Evolutionary conservation across 139 green algal species (phyloP), one percentile per base, ranked within the genome.

Genomic region (Bryopsis sp.): DNA sequence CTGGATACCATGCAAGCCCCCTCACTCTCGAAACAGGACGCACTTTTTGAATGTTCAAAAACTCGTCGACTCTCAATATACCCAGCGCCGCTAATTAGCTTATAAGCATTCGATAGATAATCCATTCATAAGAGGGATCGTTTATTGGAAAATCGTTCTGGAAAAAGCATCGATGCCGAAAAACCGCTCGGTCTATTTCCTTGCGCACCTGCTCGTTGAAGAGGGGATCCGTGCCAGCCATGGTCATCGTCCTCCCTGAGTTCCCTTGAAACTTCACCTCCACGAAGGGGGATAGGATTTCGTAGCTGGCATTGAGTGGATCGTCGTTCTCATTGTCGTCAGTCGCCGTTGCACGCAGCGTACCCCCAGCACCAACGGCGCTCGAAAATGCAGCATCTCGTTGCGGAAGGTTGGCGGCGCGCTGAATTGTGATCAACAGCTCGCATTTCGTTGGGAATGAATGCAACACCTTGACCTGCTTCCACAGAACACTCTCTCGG

Each of bases 121-220:
- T 50, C 11, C 15, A 50, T n/a, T n/a, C n/a, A n/a, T n/a, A n/a
- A n/a, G n/a, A n/a, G n/a, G n/a, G n/a, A n/a, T n/a, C n/a, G n/a
- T n/a, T n/a, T n/a, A n/a, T n/a, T n/a, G n/a, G n/a, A n/a, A n/a
- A n/a, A n/a, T n/a, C n/a, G n/a, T n/a, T n/a, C n/a, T n/a, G n/a
- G n/a, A n/a, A n/a, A n/a, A n/a, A n/a, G n/a, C n/a, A n/a, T n/a
- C n/a, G n/a, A n/a, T n/a, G n/a, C n/a, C n/a, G n/a, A n/a, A n/a
- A n/a, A n/a, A n/a, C n/a, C n/a, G n/a, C n/a, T n/a, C n/a, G n/a
- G n/a, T n/a, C 43, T 26, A 26, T 54, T 11, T 54, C 43, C 43
- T 26, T 54, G 43, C 62, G 0, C 68, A 83, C 76, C 76, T 82
- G 71, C 76, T 85, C 79, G 67, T 85, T 85, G 71, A 79, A 85